Percentiles rank a stretch among this genome's conserved stretches.
Conservation (phyloP, 306 rosid species). For the Canavalia gladiata region DNA sequence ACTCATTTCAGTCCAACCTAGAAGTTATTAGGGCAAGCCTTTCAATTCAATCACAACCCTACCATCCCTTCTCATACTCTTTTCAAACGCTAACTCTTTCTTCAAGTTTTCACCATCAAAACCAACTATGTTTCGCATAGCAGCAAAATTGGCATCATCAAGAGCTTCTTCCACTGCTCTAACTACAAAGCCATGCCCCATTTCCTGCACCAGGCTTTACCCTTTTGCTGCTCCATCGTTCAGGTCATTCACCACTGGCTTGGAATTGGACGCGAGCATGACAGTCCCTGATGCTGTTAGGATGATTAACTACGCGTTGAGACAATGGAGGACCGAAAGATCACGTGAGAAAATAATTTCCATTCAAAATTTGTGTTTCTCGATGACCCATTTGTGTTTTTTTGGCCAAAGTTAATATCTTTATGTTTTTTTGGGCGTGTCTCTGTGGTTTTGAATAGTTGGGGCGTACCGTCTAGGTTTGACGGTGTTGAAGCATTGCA, state of each 20-base stretch:
- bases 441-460: constrained; percentile 51
- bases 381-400: constrained; percentile 30
- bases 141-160: constrained; percentile 53
- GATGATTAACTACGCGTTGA: constrained; percentile 83
- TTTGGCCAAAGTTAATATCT: constrained; percentile 20
- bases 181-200: constrained; percentile 48
- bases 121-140: constrained; percentile 63
- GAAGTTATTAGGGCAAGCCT: too few species aligned
- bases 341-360: constrained; percentile 60
- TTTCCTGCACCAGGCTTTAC: constrained; percentile 23
- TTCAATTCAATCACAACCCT: too few species aligned
- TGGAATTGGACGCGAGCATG: constrained; percentile 50
- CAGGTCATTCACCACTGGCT: constrained; percentile 60
- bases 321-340: constrained; percentile 76
- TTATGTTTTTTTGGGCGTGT: constrained; percentile 20
- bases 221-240: constrained; percentile 45
- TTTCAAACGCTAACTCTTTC: neutral
- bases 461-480: constrained; percentile 78
- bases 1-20: too few species aligned
- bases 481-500: constrained; percentile 79
- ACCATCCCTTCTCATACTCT: too few species aligned
- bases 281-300: constrained; percentile 68
- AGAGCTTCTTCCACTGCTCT: constrained; percentile 53
- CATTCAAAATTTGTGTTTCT: neutral
- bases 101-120: neutral